phyloP scores from a whole-genome alignment of 208 protist genomes.

The Crithidia acanthocephali region DNA sequence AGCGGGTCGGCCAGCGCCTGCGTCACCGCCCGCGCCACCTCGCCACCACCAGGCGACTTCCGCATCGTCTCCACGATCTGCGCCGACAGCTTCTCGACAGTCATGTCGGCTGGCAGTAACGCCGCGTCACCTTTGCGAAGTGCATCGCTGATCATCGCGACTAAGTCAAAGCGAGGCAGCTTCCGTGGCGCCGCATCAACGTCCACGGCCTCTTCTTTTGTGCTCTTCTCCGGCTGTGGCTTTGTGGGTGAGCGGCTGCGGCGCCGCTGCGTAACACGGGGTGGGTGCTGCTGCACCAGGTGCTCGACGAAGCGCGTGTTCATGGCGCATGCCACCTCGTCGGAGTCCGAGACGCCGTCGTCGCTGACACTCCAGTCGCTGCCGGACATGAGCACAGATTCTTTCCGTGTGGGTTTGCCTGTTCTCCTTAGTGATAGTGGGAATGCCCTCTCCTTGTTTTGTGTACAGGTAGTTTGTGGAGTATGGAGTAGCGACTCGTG shows the following conservation, averaged over 20 bases:
- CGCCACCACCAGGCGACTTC: slow-evolving; percentile 30
- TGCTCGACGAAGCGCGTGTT: slow-evolving; percentile 22
- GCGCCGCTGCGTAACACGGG: slow-evolving; percentile 24
- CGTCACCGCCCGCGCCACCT: slow-evolving; percentile 44
- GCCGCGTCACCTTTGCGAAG: slow-evolving; percentile 10
- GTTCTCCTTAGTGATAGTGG: background rate
- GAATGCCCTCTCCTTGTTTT: too few species aligned
- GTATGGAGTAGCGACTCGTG: background rate
- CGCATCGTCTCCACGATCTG: slow-evolving; percentile 32
- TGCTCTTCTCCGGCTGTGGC: background rate
- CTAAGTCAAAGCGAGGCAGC: slow-evolving; percentile 14
- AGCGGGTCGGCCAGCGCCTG: slow-evolving; percentile 55
- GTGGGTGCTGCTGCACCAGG: background rate
- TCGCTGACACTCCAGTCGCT: slow-evolving; percentile 23
- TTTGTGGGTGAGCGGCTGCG: slow-evolving; percentile 3
- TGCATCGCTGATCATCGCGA: slow-evolving; percentile 23
- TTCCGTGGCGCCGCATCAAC: slow-evolving; percentile 7
- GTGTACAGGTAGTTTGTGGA: background rate
- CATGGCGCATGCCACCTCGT: slow-evolving; percentile 8
- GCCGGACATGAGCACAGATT: too few species aligned
- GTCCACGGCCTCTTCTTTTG: background rate
- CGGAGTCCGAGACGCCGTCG: slow-evolving; percentile 6
- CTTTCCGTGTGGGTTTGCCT: too few species aligned
- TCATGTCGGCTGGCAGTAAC: background rate
- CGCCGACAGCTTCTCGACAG: slow-evolving; percentile 21